Percentiles rank a stretch among this genome's conserved stretches.
These are phyloP conservation scores for Purpureocillium lavendulum DNA, from an alignment of 2,329 filamentous ascomycete genomes.

Conservation along the genomic window DNA sequence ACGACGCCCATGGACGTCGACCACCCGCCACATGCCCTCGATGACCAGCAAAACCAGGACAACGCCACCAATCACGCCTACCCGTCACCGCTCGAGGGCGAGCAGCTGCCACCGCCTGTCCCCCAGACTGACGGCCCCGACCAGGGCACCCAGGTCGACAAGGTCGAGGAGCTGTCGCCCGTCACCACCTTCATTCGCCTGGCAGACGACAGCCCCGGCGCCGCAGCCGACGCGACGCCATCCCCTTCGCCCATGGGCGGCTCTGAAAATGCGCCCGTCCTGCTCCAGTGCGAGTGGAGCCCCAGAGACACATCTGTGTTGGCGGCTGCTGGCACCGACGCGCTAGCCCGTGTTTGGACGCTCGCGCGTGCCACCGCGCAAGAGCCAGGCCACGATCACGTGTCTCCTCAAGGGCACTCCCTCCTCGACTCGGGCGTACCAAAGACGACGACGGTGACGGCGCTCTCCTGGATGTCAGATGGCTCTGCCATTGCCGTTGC, in stretches of 20 bases:
- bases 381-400: constrained; percentile 31
- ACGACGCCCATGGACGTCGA: constrained; percentile 55
- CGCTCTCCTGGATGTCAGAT: constrained; percentile 52
- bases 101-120: constrained; percentile 42
- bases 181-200: constrained; percentile 55
- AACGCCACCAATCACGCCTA: constrained; percentile 46
- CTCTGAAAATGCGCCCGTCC: constrained; percentile 46
- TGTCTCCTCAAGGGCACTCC: constrained; percentile 25
- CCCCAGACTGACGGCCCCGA: constrained; percentile 53
- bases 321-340: constrained; percentile 61
- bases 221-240: constrained; percentile 22
- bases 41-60: constrained; percentile 28
- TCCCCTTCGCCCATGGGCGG: constrained; percentile 27
- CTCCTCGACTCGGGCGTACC: constrained; percentile 46
- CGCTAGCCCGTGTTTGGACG: constrained; percentile 62
- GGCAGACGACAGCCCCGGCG: constrained; percentile 30
- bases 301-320: constrained; percentile 55
- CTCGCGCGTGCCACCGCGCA: constrained; percentile 45
- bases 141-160: constrained; percentile 56
- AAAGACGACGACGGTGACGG: constrained; percentile 44
- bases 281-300: constrained; percentile 64
- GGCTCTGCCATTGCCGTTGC: constrained; percentile 50
- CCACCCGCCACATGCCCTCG: constrained; percentile 18
- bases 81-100: constrained; percentile 54
- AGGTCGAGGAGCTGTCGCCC: constrained; percentile 50